phyloP scores from a whole-genome alignment of 129 eudicot genomes.

The Lonicera japonica region DNA sequence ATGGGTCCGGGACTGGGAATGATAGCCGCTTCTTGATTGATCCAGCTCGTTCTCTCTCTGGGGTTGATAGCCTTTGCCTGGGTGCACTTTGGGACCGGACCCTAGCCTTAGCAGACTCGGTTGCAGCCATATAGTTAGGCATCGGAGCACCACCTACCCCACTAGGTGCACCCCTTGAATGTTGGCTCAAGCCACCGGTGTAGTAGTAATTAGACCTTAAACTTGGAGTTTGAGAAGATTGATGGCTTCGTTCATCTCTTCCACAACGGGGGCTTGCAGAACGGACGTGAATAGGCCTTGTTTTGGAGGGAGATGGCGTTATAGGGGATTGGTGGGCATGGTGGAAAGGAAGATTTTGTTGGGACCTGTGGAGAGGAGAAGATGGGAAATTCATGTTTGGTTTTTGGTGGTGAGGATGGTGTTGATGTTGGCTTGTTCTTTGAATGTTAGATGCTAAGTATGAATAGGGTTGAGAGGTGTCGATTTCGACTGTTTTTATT shows the following conservation, averaged over 20 bases:
- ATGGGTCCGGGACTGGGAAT: slow-evolving; percentile 61
- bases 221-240: slow-evolving; percentile 64
- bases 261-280: slow-evolving; percentile 71
- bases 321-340: slow-evolving; percentile 24
- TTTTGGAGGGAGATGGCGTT: slow-evolving; percentile 70
- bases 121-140: slow-evolving; percentile 88
- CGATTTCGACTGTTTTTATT: slow-evolving; percentile 71
- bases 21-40: slow-evolving; percentile 65
- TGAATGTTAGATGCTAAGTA: slow-evolving; percentile 48
- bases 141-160: slow-evolving; percentile 20
- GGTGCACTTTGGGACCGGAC: slow-evolving; percentile 84
- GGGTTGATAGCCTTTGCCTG: slow-evolving; percentile 63
- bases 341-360: too few relatives aligned
- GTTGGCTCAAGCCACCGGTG: slow-evolving; percentile 26
- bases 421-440: slow-evolving; percentile 34
- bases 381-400: slow-evolving; percentile 28
- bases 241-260: slow-evolving; percentile 63
- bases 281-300: slow-evolving; percentile 70
- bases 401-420: slow-evolving; percentile 40
- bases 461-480: slow-evolving; percentile 68
- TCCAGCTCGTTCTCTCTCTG: slow-evolving; percentile 58
- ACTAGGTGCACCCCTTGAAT: slow-evolving; percentile 27
- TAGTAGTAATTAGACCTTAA: slow-evolving; percentile 60
- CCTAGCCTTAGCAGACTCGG: slow-evolving; percentile 82
- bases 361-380: slow-evolving; percentile 55